Base-by-base conservation (phyloP, 2,329 filamentous ascomycete species). In the Botrytis pseudocinerea region DNA sequence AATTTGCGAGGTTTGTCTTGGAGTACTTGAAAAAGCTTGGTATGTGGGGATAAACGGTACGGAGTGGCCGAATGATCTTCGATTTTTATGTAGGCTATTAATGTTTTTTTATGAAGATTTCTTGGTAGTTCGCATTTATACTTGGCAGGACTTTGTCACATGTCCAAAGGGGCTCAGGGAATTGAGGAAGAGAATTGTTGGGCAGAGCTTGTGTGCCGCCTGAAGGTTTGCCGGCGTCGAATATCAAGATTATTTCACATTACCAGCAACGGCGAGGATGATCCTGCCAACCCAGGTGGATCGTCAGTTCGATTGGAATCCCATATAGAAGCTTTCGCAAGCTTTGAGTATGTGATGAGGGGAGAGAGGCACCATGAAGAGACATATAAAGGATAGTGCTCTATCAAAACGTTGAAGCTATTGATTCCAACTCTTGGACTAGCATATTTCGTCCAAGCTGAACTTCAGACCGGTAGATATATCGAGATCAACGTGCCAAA, bases 381-480 rank as follows among this genome's bases (percentile, higher is more conserved):
- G 46, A 38, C 32, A 54, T 35, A 54, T 10, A 5, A 54, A 38
- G 32, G 35, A 54, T 35, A 54, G 64, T 54, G 44, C 46, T 48
- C 46, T 28, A 54, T 68, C 35, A 68, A 54, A 68, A 68, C 35
- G 35, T 68, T 42, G 51, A 57, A 57, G 65, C 65, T 68, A 57
- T 57, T 68, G 46, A 57, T 25, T 68, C 48, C 65, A 68, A 18
- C 40, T 42, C 35, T 68, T 5, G 16, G 65, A 18, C 22, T 57
- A n/a, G 46, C 46, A 40, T 54, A 54, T 54, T 68, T 18, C 25
- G 46, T 64, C 46, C 25, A 66, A 54, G 64, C 46, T 54, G 35
- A 68, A 18, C 25, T 42, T 32, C 65, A 35, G 48, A 48, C 38
- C 35, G 42, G 40, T 18, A 44, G 10, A 35, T 32, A 35, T 68